phyloP scores from a whole-genome alignment of 768 basidiomycete species.

The Tricholoma flavovirens region DNA sequence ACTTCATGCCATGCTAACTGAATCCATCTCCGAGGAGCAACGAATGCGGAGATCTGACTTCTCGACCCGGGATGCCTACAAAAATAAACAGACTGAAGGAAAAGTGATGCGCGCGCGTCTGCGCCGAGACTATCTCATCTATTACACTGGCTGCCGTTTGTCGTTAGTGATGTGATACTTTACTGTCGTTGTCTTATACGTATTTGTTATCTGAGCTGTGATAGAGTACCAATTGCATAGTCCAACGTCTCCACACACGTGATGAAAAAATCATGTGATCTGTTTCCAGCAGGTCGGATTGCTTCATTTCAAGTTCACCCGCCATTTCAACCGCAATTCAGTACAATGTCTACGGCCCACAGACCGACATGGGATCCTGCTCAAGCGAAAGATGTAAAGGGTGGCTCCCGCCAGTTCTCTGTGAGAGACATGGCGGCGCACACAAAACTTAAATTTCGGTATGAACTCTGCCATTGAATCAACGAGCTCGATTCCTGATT shows the following conservation, averaged over 20 bases:
- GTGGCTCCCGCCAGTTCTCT: constrained; percentile 88
- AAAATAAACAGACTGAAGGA: constrained; percentile 28
- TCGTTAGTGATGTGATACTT: constrained; percentile 7
- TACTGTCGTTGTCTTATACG: background rate
- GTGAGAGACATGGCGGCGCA: constrained; percentile 92
- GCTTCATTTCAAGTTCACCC: no score
- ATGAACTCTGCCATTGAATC: constrained; percentile 14
- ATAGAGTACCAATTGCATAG: no score
- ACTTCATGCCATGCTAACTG: constrained; percentile 25
- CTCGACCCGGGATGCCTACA: constrained; percentile 24
- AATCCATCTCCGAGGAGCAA: constrained; percentile 25
- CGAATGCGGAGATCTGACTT: constrained; percentile 19
- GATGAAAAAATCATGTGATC: no score
- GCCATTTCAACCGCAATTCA: background rate
- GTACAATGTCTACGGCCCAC: constrained; percentile 80
- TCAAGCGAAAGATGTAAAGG: constrained; percentile 87
- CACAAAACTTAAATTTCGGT: constrained; percentile 98
- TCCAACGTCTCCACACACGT: no score
- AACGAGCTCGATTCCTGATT: background rate
- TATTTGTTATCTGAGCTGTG: background rate
- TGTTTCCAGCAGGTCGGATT: no score
- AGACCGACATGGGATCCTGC: constrained; percentile 98
- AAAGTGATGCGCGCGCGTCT: constrained; percentile 27
- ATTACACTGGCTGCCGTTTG: constrained; percentile 9
- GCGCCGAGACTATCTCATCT: constrained; percentile 23